Evolutionary conservation across 2,329 filamentous ascomycete species (phyloP).

Genomic region (Aspergillus chevalieri): DNA sequence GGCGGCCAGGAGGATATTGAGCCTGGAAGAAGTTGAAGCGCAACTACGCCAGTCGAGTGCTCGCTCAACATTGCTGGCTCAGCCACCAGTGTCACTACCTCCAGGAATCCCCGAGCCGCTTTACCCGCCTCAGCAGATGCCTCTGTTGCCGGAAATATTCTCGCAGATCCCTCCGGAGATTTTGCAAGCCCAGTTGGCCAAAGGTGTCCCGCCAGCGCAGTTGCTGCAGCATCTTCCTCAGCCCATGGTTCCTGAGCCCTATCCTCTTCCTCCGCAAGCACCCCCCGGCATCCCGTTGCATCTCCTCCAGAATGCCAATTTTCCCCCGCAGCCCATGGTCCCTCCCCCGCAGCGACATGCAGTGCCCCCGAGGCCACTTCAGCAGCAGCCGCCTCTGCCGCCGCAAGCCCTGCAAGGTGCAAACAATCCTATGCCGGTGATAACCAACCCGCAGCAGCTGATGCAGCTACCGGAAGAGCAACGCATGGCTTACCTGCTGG

Average conservation of each 20-base stretch:
- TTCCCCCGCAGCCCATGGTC: conserved; percentile 45
- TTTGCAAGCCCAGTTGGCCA: conserved; percentile 39
- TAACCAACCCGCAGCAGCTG: conserved; percentile 66
- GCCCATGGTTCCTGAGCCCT: conserved; percentile 37
- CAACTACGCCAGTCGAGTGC: conserved; percentile 68
- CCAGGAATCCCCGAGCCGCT: conserved; percentile 23
- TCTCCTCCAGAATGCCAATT: conserved; percentile 72
- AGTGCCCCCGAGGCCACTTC: conserved; percentile 30
- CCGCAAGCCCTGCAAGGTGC: conserved; percentile 29
- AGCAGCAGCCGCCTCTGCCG: conserved; percentile 27
- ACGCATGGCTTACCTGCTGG: conserved; percentile 73
- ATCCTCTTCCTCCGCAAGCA: conserved; percentile 39
- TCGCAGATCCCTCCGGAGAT: conserved; percentile 39
- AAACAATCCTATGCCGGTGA: conserved; percentile 44
- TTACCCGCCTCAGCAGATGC: conserved; percentile 26
- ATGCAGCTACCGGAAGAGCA: conserved; percentile 76
- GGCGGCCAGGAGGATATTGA: conserved; percentile 75
- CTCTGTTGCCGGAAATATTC: conserved; percentile 25
- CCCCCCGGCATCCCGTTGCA: conserved; percentile 58
- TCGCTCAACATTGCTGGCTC: conserved; percentile 15
- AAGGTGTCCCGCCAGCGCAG: conserved; percentile 31
- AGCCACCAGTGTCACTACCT: conserved; percentile 23
- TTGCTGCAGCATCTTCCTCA: conserved; percentile 26
- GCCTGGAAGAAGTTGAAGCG: conserved; percentile 92
- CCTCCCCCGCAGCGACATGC: conserved; percentile 32